Evolutionary conservation across 768 basidiomycete species (phyloP).

Genomic region (Fibroporia radiculosa): DNA sequence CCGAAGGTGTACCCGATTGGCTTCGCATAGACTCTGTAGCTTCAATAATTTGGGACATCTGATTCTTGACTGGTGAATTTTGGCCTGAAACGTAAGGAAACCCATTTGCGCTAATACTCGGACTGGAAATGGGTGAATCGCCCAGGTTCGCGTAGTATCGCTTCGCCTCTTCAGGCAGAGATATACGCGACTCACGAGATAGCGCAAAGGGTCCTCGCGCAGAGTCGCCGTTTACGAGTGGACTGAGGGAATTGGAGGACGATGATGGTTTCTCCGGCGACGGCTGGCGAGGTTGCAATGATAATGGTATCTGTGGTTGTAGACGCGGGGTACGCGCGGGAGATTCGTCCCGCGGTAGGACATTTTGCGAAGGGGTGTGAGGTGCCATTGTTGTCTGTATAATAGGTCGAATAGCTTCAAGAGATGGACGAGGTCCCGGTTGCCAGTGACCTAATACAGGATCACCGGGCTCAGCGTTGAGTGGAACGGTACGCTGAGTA

Average conservation of each 20-base stretch:
- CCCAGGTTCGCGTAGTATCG: conserved; percentile 63
- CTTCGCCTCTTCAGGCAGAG: conserved; percentile 70
- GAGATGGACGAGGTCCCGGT: conserved; percentile 1
- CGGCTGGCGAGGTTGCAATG: not conserved
- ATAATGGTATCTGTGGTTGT: not conserved
- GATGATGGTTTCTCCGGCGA: not conserved
- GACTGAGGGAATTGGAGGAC: not conserved
- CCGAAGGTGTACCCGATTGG: not conserved
- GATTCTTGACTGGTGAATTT: conserved; percentile 1
- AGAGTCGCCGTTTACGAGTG: conserved; percentile 13
- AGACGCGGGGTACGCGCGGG: not conserved
- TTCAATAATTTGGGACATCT: conserved; percentile 3
- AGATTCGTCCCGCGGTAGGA: not conserved
- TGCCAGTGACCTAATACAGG: conserved; percentile 10
- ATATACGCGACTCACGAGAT: conserved; percentile 61
- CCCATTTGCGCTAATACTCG: conserved; percentile 23
- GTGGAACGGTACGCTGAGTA: conserved; percentile 5
- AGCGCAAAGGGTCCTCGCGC: conserved; percentile 23
- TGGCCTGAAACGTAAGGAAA: not conserved
- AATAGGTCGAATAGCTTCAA: conserved; percentile 1
- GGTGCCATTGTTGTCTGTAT: not conserved
- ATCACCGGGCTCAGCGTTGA: conserved; percentile 5
- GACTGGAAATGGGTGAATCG: conserved; percentile 56
- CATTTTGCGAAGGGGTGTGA: not conserved
- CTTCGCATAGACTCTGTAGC: not conserved